Percentiles rank a stretch among this genome's conserved stretches.
Evolutionary conservation across 129 eudicot genomes (phyloP).

Genomic region (Kitagawia praeruptora): DNA sequence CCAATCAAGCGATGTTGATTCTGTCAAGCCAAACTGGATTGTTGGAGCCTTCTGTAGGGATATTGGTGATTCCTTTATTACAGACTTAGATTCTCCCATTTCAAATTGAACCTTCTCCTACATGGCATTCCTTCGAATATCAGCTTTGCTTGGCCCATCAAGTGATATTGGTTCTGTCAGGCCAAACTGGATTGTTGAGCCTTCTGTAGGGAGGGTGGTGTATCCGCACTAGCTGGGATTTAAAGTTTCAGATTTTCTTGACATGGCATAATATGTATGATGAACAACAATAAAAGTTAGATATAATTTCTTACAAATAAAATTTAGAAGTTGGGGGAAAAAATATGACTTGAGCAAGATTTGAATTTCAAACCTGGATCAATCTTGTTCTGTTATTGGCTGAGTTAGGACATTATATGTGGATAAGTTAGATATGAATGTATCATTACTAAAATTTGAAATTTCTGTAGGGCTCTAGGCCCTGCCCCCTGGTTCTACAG

Average conservation of each 20-base stretch:
- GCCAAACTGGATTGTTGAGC: conserved; percentile 25
- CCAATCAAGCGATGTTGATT: conserved; percentile 33
- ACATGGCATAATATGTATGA: no score
- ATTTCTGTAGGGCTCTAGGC: not conserved
- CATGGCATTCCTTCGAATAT: conserved; percentile 25
- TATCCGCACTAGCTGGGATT: not conserved
- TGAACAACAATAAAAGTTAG: not conserved
- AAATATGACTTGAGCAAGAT: not conserved
- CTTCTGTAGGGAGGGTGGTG: conserved; percentile 23
- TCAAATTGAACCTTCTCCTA: conserved; percentile 15
- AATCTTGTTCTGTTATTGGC: not conserved
- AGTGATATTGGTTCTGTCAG: conserved; percentile 30
- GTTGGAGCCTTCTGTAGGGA: conserved; percentile 21
- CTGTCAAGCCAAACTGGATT: conserved; percentile 25
- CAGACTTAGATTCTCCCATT: no score
- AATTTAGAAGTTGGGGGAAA: not conserved
- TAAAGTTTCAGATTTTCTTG: not conserved
- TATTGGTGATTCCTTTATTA: not conserved
- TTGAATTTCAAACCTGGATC: not conserved
- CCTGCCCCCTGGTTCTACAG: not conserved
- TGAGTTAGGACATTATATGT: not conserved
- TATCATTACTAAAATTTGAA: not conserved
- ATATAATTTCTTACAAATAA: not conserved
- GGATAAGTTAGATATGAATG: no score
- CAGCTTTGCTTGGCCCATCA: conserved; percentile 31